Evolutionary conservation across 2,329 filamentous ascomycete genomes (phyloP).

Genomic region (Colletotrichum sp.): DNA sequence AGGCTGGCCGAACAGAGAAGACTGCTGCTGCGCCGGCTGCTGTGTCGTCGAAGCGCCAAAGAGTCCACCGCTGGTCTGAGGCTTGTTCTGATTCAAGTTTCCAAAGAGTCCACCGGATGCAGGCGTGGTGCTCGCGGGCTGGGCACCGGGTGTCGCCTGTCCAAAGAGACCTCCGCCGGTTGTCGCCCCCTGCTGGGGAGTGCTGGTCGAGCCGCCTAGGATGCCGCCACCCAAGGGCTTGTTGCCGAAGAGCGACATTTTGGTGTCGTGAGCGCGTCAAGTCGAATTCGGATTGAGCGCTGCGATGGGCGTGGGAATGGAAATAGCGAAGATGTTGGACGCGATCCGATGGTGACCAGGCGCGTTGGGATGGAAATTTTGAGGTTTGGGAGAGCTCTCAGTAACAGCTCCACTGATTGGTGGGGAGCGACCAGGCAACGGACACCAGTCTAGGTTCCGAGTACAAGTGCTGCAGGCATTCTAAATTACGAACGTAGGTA

Average conservation of each 20-base stretch:
- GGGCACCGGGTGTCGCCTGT: slow-evolving; percentile 17
- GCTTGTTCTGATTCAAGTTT: slow-evolving; percentile 21
- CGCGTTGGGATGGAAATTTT: slow-evolving; percentile 18
- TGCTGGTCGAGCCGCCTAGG: slow-evolving; percentile 14
- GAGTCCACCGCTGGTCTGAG: slow-evolving; percentile 32
- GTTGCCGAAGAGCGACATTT: slow-evolving; percentile 23
- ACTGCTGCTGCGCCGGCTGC: slow-evolving; percentile 17
- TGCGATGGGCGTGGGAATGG: not conserved
- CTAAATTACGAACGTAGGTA: not conserved
- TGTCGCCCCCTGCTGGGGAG: slow-evolving; percentile 7
- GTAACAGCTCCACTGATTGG: slow-evolving; percentile 22
- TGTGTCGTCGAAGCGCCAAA: slow-evolving; percentile 30
- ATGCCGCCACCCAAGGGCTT: slow-evolving; percentile 22
- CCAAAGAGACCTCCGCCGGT: slow-evolving; percentile 23
- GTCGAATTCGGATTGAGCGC: slow-evolving; percentile 1
- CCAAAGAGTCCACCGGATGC: slow-evolving; percentile 26
- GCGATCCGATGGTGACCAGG: not conserved
- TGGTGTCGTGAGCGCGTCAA: not conserved
- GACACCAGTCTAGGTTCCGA: not conserved
- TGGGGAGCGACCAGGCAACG: slow-evolving; percentile 19
- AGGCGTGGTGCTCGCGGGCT: slow-evolving; percentile 25
- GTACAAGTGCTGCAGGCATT: not conserved
- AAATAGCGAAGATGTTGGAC: not conserved
- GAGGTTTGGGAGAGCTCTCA: slow-evolving; percentile 17
- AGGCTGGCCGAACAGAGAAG: slow-evolving; percentile 23